Base-by-base conservation (phyloP, 148 eudicot genomes). In the Rhododendron henanense region DNA sequence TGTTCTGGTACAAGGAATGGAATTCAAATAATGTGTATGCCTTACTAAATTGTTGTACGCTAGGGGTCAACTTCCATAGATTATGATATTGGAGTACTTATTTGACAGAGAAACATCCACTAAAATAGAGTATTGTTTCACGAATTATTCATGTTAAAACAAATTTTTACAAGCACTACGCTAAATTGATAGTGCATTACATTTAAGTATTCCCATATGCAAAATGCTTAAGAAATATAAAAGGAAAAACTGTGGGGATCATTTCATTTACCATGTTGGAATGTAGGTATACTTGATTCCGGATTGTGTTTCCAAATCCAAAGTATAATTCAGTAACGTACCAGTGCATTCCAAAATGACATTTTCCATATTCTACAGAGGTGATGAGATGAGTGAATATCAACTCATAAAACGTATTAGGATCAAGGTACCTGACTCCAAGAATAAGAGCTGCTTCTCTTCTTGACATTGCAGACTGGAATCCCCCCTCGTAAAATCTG, bases 381-480 rank as follows among this genome's bases (percentile, higher is more conserved):
- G 15, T 35, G 13, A 28, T 31, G 65, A 21, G 63, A 31, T 84
- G 50, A 11, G 39, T 41, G 51, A 44, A 78, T 41, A 41, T 78
- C 53, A 23, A 2, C 63, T 75, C 69, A 75, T 51, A 33, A 23
- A 75, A 33, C 13, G 15, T 14, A 18, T 5, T 10, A 67, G 31
- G 35, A 67, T 67, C 25, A 11, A 21, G 47, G 63, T 76, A 79
- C 81, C 95, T 94, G 85, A 94, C 94, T 84, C 98, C 98, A 73
- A 94, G 98, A 84, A 94, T 93, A 25, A 91, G 91, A 77, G 98
- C 91, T 2, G 98, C 98, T 91, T 94, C 98, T 45, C 98, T 90
- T 81, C 91, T 91, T n/a, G 94, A 92, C 98, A 94, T 94, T 78
- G 87, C 90, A 50, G 90, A 91, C 85, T 93, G 96, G 76, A 94